phyloP scores from a whole-genome alignment of 352 stramenopile genomes.

The Pythium chondricola region DNA sequence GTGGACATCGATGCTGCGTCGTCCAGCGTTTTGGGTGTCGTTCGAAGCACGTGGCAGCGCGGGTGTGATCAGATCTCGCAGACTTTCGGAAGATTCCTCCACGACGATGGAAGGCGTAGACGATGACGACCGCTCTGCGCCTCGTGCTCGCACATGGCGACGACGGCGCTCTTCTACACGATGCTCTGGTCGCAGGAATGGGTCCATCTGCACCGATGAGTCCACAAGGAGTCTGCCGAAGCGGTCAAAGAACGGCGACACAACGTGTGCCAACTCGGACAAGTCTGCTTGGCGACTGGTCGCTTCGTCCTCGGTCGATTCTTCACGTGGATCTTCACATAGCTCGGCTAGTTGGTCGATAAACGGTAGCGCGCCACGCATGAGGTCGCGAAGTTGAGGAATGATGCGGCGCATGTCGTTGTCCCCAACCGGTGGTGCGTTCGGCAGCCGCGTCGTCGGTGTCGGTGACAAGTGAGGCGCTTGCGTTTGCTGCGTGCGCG shows the following conservation, averaged over 20 bases:
- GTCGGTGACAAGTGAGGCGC: constrained; percentile 47
- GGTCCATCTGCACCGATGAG: constrained; percentile 51
- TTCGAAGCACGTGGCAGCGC: constrained; percentile 17
- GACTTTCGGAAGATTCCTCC: constrained; percentile 36
- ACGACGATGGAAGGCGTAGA: neutral
- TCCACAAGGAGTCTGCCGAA: constrained; percentile 71
- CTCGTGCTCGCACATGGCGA: constrained; percentile 23
- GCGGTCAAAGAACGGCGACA: constrained; percentile 75
- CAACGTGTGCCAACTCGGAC: constrained; percentile 59
- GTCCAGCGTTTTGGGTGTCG: constrained; percentile 23
- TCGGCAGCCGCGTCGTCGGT: constrained; percentile 45
- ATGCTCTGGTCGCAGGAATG: constrained; percentile 51
- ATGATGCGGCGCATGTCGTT: constrained; percentile 45
- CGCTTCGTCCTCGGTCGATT: neutral
- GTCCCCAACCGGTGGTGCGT: constrained; percentile 35
- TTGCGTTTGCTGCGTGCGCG: constrained; percentile 74
- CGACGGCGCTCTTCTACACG: constrained; percentile 18
- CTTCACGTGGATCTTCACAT: constrained; percentile 36
- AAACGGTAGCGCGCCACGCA: constrained; percentile 67
- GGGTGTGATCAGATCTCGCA: constrained; percentile 61
- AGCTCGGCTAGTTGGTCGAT: constrained; percentile 55
- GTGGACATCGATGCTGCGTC: constrained; percentile 80
- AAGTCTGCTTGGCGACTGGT: constrained; percentile 25
- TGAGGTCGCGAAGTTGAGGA: constrained; percentile 48
- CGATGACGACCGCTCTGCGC: neutral